Evolutionary conservation across 2,329 filamentous ascomycete species (phyloP), one percentile per base, ranked within the genome.

Genomic region (Onygenales sp.): DNA sequence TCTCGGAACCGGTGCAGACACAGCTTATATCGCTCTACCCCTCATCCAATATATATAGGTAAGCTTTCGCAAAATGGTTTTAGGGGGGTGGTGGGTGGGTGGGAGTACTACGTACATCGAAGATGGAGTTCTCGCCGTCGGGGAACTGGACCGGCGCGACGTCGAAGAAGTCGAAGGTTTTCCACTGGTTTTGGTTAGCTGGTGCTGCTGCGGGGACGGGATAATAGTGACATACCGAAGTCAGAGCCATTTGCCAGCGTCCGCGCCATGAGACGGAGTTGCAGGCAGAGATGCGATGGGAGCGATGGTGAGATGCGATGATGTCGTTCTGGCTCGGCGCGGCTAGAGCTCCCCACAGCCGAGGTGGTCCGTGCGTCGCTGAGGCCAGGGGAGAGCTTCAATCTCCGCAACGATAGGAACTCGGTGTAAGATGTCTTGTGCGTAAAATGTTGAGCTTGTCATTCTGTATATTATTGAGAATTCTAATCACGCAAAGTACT

Each of bases 161-260:
- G 74, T 96, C 89, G 81, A 98, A 97, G 84, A 98, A 98, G 79
- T 95, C 91, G 77, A 98, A 98, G 63, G 87, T 85, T 87, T 96
- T 96, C 92, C 93, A 97, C 92, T 95, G 60, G 21, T 3, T 32
- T 38, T 9, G 14, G 6, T 7, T 17, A 2, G 14, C 54, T n/a
- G 54, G 41, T 47, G 17, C 17, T 38, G 7, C 21, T 11, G 50
- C 42, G 11, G 9, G 3, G 5, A 8, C 21, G 13, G 2, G 2
- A 35, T 5, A 13, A n/a, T 31, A 27, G 41, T 33, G 9, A 32
- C 62, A 55, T 64, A 73, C 70, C 64, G 70, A 72, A 66, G 69
- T 72, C 63, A 73, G 55, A 63, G 70, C 70, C 70, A 73, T 73
- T 66, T 69, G 61, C 57, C 63, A 60, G 60, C 58, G 57, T 55